Percentiles rank a stretch among this genome's conserved stretches.
Evolutionary conservation across 2,329 filamentous ascomycete genomes (phyloP).

Genomic region (Aspergillus sojae): DNA sequence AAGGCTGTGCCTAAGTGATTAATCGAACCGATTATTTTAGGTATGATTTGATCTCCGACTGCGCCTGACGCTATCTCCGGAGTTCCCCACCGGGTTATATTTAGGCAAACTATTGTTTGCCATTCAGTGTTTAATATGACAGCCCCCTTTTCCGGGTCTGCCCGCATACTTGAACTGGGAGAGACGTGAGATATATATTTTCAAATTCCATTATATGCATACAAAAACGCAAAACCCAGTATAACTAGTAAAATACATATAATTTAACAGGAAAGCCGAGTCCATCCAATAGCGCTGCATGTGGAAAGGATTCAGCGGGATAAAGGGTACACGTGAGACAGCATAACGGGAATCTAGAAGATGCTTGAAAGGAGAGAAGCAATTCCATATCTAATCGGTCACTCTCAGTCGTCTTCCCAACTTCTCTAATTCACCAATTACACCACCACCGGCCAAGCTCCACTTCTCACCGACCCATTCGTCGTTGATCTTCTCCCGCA

Average conservation of each 20-base stretch:
- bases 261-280: constrained; percentile 22
- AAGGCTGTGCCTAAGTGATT: constrained; percentile 4
- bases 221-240: constrained; percentile 28
- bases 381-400: constrained; percentile 17
- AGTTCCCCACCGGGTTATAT: constrained; percentile 1
- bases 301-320: constrained; percentile 5
- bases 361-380: background rate
- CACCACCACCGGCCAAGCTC: constrained; percentile 77
- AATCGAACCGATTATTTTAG: background rate
- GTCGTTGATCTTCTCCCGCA: constrained; percentile 72
- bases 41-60: constrained; percentile 3
- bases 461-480: constrained; percentile 77
- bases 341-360: constrained; percentile 1
- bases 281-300: constrained; percentile 27
- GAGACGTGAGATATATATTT: constrained; percentile 1
- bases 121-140: background rate
- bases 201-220: constrained; percentile 38
- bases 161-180: background rate
- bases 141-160: constrained; percentile 14
- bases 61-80: constrained; percentile 1
- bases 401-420: constrained; percentile 53
- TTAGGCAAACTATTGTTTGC: background rate
- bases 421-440: constrained; percentile 84
- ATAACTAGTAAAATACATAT: constrained; percentile 36
- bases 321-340: constrained; percentile 3